These are phyloP conservation scores for Suillus subalutaceus DNA, from an alignment of 768 basidiomycete genomes.

Conservation along the genomic window DNA sequence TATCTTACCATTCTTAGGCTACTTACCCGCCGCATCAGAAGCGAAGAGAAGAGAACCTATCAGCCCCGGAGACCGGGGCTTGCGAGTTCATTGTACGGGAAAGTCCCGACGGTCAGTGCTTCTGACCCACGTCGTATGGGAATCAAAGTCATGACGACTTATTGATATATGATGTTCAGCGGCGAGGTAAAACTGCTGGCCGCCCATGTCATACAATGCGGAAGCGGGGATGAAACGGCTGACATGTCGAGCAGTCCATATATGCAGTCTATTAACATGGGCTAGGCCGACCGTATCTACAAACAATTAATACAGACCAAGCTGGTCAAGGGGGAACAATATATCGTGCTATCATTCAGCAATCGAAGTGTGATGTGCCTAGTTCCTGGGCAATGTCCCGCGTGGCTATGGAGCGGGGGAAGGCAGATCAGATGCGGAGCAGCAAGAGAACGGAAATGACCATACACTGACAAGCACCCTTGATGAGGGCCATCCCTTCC, in stretches of 20 bases:
- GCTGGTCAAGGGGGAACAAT: background rate
- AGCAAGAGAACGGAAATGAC: background rate
- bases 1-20: background rate
- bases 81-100: background rate
- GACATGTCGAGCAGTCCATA: background rate
- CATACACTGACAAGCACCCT: slow-evolving; percentile 25
- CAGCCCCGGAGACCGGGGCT: background rate
- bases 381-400: background rate
- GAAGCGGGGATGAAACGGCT: background rate
- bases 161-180: background rate
- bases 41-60: background rate
- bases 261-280: background rate
- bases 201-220: background rate
- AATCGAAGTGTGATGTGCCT: background rate
- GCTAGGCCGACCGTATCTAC: background rate
- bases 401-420: background rate
- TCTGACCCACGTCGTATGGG: background rate
- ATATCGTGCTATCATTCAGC: background rate
- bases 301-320: background rate
- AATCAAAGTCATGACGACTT: background rate
- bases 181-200: background rate
- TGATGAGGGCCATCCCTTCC: slow-evolving; percentile 25
- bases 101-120: background rate
- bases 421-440: background rate
- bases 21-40: background rate